These are phyloP conservation scores for Microsporum audouinii DNA, from an alignment of 2,329 filamentous ascomycete genomes.

Conservation along the genomic window DNA sequence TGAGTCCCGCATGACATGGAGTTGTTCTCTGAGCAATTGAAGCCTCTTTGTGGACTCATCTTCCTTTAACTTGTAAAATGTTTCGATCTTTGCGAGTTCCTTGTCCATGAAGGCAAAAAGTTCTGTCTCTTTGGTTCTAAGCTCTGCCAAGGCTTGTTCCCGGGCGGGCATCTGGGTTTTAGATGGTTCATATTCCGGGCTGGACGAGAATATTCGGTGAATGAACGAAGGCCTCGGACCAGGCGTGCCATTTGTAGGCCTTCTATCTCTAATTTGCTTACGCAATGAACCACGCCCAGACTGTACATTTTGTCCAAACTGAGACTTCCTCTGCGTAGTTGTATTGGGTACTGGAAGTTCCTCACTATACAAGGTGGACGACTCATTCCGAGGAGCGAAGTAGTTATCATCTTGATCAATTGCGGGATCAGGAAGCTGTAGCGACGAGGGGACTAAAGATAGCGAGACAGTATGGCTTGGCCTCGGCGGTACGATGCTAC, in stretches of 20 bases:
- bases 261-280: constrained; percentile 12
- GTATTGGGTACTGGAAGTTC: constrained; percentile 13
- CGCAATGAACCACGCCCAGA: constrained; percentile 11
- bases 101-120: constrained; percentile 77
- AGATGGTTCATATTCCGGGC: constrained; percentile 28
- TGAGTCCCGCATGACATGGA: constrained; percentile 85
- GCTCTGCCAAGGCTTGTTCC: constrained; percentile 46
- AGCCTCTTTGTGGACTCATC: constrained; percentile 67
- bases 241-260: constrained; percentile 11
- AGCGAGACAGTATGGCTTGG: constrained; percentile 36
- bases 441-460: constrained; percentile 35
- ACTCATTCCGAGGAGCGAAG: constrained; percentile 7
- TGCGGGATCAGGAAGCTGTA: constrained; percentile 53
- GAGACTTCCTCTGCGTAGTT: not conserved
- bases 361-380: not conserved
- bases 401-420: constrained; percentile 34
- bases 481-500: constrained; percentile 46
- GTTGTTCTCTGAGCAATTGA: constrained; percentile 60
- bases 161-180: constrained; percentile 39
- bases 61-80: constrained; percentile 81
- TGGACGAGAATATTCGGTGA: constrained; percentile 28
- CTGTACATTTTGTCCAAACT: not conserved
- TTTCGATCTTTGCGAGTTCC: constrained; percentile 83
- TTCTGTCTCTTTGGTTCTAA: constrained; percentile 65
- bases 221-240: constrained; percentile 24